phyloP scores from a whole-genome alignment of 1,139 yeast genomes.

The Suhomyces choctaworum region DNA sequence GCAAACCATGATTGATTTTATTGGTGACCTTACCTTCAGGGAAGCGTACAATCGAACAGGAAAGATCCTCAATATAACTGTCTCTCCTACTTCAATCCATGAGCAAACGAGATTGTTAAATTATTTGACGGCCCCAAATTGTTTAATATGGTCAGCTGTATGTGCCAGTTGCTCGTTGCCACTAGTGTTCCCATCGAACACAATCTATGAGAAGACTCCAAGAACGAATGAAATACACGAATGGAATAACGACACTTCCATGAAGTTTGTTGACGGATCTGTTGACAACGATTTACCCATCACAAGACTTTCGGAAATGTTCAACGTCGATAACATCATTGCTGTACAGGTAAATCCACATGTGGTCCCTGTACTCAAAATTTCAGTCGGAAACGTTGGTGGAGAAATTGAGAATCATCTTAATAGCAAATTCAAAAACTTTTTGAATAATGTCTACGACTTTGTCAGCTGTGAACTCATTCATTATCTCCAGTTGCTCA shows the following conservation, averaged over 20 bases:
- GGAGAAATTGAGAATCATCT: constrained; percentile 65
- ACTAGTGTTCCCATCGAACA: constrained; percentile 82
- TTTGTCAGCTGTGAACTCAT: constrained; percentile 68
- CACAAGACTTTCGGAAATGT: constrained; percentile 87
- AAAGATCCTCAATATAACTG: constrained; percentile 55
- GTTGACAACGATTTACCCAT: constrained; percentile 94
- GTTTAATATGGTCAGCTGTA: constrained; percentile 78
- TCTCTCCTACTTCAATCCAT: constrained; percentile 60
- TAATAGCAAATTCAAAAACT: constrained; percentile 54
- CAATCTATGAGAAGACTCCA: constrained; percentile 80
- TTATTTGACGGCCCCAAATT: constrained; percentile 51
- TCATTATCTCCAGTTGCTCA: constrained; percentile 70
- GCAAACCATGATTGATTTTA: constrained; percentile 69
- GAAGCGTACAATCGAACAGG: constrained; percentile 64
- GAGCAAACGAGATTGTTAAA: constrained; percentile 54
- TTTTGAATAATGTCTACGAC: constrained; percentile 58
- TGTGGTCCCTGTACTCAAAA: constrained; percentile 79
- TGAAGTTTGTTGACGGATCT: constrained; percentile 91
- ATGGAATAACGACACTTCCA: constrained; percentile 80
- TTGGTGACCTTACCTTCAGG: constrained; percentile 83
- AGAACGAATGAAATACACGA: constrained; percentile 64
- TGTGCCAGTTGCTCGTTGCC: constrained; percentile 97
- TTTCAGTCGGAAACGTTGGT: constrained; percentile 69
- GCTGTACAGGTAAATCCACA: constrained; percentile 98
- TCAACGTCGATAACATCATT: constrained; percentile 93